Evolutionary conservation across 1,139 yeast species (phyloP).

Genomic region (Candida mesenterica): DNA sequence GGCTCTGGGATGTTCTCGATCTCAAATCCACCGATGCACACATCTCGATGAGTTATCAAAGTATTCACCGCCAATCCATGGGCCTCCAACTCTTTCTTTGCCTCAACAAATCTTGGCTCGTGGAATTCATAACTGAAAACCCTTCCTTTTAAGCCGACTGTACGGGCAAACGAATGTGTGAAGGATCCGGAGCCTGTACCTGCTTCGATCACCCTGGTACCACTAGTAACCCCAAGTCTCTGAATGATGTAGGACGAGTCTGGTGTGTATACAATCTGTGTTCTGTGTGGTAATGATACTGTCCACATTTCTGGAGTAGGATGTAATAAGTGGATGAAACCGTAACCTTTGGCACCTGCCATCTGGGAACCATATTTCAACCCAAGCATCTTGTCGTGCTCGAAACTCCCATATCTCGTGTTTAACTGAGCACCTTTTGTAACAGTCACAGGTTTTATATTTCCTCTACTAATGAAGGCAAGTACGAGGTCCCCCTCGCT

Average conservation of each 20-base stretch:
- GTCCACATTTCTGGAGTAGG: constrained; percentile 98
- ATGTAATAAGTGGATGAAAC: constrained; percentile 82
- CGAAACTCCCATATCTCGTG: constrained; percentile 87
- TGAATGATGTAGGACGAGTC: constrained; percentile 91
- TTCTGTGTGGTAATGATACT: constrained; percentile 88
- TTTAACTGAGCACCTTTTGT: constrained; percentile 60
- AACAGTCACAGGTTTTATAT: constrained; percentile 72
- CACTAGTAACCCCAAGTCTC: constrained; percentile 69
- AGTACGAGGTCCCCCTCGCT: constrained; percentile 85
- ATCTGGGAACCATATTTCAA: constrained; percentile 82
- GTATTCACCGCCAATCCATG: constrained; percentile 62
- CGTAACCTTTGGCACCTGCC: constrained; percentile 73
- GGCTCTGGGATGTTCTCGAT: constrained; percentile 38
- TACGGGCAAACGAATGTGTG: constrained; percentile 88
- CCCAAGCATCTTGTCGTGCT: constrained; percentile 82
- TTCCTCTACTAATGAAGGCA: constrained; percentile 79
- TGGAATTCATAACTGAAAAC: constrained; percentile 91
- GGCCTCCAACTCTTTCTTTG: constrained; percentile 66
- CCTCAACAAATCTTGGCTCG: constrained; percentile 77
- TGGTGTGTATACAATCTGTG: constrained; percentile 96
- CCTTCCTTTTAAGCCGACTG: constrained; percentile 60
- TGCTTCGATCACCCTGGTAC: constrained; percentile 85
- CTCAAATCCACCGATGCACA: constrained; percentile 81
- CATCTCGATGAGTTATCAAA: constrained; percentile 83
- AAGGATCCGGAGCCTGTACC: constrained; percentile 98